A percentile compares a stretch with the other conserved stretches of the same genome.
Evolutionary conservation across 2,329 filamentous ascomycete species (phyloP).

Genomic region (Trichoderma sp.): DNA sequence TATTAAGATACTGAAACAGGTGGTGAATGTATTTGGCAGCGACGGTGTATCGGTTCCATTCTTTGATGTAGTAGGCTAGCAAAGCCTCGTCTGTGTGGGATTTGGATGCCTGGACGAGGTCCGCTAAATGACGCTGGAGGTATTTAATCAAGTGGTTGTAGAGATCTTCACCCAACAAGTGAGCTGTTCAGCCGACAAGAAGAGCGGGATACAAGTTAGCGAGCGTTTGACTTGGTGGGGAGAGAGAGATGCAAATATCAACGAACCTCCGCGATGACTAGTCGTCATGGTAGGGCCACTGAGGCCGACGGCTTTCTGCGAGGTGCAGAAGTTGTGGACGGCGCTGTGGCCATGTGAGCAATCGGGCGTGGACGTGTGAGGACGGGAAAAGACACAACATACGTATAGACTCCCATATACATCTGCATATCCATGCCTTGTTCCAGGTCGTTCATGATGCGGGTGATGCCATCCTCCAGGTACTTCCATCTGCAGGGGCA

Average conservation of each 20-base stretch:
- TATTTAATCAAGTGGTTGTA: constrained; percentile 90
- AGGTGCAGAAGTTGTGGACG: constrained; percentile 98
- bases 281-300: constrained; percentile 40
- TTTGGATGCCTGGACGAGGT: constrained; percentile 68
- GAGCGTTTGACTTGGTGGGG: neutral
- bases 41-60: constrained; percentile 94
- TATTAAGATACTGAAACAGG: constrained; percentile 91
- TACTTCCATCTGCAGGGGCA: constrained; percentile 72
- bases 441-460: constrained; percentile 89
- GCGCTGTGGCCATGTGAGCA: constrained; percentile 55
- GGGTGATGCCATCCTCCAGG: constrained; percentile 80
- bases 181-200: constrained; percentile 54
- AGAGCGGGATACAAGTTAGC: neutral
- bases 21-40: constrained; percentile 98
- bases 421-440: constrained; percentile 92
- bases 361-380: constrained; percentile 3
- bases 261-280: constrained; percentile 59
- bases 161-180: constrained; percentile 91
- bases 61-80: constrained; percentile 87
- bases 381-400: constrained; percentile 22
- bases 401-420: constrained; percentile 98
- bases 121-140: constrained; percentile 71
- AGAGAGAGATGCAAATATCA: neutral
- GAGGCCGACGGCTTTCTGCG: constrained; percentile 82
- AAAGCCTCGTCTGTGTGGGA: constrained; percentile 86